Evolutionary conservation across 2,329 filamentous ascomycete species (phyloP).

Genomic region (Talaromyces sp.): DNA sequence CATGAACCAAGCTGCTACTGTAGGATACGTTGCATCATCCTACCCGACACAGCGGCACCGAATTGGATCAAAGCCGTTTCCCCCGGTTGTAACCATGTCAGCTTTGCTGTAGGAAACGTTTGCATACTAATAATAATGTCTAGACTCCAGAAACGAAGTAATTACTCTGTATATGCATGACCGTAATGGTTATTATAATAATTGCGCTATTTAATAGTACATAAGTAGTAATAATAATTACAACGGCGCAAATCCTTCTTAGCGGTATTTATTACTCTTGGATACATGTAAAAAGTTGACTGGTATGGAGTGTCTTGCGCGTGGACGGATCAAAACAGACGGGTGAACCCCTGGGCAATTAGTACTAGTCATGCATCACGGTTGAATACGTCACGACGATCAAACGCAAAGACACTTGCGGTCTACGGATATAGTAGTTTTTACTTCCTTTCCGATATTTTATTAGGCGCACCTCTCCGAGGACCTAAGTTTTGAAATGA

Average conservation of each 20-base stretch:
- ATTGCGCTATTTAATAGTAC: not conserved
- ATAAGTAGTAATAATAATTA: no score
- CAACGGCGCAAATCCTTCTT: not conserved
- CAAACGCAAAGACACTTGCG: not conserved
- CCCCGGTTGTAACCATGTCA: not conserved
- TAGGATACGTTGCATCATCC: not conserved
- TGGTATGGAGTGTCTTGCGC: not conserved
- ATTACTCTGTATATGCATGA: no score
- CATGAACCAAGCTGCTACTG: not conserved
- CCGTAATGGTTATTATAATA: not conserved
- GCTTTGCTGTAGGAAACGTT: not conserved
- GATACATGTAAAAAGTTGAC: no score
- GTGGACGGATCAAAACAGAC: not conserved
- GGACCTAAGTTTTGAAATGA: not conserved
- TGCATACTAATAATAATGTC: not conserved
- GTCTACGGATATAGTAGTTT: not conserved
- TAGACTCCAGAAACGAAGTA: not conserved
- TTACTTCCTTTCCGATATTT: not conserved
- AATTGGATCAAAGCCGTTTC: not conserved
- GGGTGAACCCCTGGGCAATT: not conserved
- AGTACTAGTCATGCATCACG: no score
- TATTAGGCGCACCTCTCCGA: not conserved
- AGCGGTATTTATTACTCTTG: no score
- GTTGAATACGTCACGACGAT: not conserved
- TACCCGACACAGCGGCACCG: not conserved